Conservation (phyloP, 1,139 yeast species). For the Yamadazyma aaseri region DNA sequence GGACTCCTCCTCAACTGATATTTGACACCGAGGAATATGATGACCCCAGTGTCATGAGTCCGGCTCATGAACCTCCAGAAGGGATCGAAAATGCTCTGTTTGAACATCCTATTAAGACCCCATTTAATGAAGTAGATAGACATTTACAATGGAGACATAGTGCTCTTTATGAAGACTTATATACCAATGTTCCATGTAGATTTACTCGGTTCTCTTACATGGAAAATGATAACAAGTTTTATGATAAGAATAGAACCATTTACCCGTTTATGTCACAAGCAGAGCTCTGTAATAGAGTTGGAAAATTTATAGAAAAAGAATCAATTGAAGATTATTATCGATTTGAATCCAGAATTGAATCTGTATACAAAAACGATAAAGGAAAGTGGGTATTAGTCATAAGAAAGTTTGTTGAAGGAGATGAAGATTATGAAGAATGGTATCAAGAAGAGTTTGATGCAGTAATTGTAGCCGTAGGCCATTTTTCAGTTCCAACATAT, state of each 20-base stretch:
- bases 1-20: slow-evolving; percentile 28
- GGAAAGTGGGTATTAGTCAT: slow-evolving; percentile 46
- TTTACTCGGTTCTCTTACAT: slow-evolving; percentile 44
- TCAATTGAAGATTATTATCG: slow-evolving; percentile 33
- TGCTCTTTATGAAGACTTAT: slow-evolving; percentile 43
- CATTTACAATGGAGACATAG: slow-evolving; percentile 39
- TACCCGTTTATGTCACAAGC: slow-evolving; percentile 42
- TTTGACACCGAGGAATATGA: slow-evolving; percentile 28
- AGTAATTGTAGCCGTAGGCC: slow-evolving; percentile 55
- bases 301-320: slow-evolving; percentile 28
- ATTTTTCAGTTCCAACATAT: slow-evolving; percentile 49
- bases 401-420: slow-evolving; percentile 16
- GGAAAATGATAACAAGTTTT: slow-evolving; percentile 27
- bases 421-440: slow-evolving; percentile 33
- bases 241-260: slow-evolving; percentile 24
- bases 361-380: slow-evolving; percentile 27
- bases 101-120: slow-evolving; percentile 18
- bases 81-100: slow-evolving; percentile 15
- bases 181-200: slow-evolving; percentile 46
- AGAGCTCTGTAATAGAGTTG: slow-evolving; percentile 33
- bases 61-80: slow-evolving; percentile 19
- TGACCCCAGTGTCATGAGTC: slow-evolving; percentile 26
- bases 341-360: slow-evolving; percentile 38
- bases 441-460: slow-evolving; percentile 45
- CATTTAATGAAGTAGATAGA: slow-evolving; percentile 12